These are phyloP conservation scores for Favolaschia claudopus DNA, from an alignment of 768 basidiomycete species.

Conservation along the genomic window DNA sequence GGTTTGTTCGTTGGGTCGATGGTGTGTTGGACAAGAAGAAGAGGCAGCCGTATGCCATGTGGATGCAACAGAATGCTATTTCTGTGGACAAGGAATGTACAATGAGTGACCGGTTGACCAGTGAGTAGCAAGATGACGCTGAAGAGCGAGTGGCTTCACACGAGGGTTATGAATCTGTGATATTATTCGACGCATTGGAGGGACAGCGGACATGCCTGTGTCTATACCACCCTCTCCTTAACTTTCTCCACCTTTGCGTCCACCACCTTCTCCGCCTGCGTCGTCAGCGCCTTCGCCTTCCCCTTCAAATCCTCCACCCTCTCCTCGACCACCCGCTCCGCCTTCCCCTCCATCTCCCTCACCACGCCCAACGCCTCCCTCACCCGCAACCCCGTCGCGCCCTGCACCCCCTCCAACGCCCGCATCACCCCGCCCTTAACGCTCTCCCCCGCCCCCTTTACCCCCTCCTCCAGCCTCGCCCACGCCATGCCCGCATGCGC, in stretches of 20 bases:
- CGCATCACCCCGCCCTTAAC: constrained; percentile 53
- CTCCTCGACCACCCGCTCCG: constrained; percentile 5
- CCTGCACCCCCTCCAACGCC: constrained; percentile 65
- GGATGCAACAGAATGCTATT: no score
- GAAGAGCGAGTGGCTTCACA: no score
- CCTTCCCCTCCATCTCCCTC: constrained; percentile 36
- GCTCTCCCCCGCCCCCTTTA: constrained; percentile 52
- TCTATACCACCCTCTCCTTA: constrained; percentile 16
- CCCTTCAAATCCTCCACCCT: background rate
- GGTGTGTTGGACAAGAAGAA: no score
- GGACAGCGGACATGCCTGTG: no score
- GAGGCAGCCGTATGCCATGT: no score
- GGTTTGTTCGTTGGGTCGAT: no score
- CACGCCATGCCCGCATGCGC: constrained; percentile 68
- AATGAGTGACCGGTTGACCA: no score
- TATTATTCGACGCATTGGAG: no score
- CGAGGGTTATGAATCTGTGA: no score
- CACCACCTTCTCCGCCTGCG: background rate
- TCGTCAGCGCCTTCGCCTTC: background rate
- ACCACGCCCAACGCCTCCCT: constrained; percentile 61
- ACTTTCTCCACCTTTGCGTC: no score
- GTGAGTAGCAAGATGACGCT: no score
- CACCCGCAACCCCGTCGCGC: constrained; percentile 77
- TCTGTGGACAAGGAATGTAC: no score
- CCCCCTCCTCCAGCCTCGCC: constrained; percentile 61